These are phyloP conservation scores for Sicyos edulis DNA, from an alignment of 306 rosid species.

Conservation along the genomic window DNA sequence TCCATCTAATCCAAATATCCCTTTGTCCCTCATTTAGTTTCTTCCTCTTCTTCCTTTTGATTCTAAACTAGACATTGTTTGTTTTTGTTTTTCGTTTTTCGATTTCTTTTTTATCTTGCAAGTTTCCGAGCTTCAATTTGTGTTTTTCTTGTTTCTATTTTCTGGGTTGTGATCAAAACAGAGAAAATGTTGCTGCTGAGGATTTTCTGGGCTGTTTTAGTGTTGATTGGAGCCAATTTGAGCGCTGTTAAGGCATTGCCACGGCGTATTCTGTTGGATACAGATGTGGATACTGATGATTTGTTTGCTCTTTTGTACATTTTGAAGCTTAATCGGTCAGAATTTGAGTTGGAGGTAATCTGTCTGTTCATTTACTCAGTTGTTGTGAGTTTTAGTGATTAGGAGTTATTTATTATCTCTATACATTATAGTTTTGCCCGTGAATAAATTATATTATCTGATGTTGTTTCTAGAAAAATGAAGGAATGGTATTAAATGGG, in stretches of 20 bases:
- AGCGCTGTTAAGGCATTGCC: slow-evolving; percentile 37
- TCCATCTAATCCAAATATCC: not conserved
- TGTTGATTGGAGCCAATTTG: slow-evolving; percentile 27
- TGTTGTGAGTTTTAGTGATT: not conserved
- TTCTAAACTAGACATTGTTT: not conserved
- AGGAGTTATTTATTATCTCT: not conserved
- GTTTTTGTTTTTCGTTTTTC: not conserved
- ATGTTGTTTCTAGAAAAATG: not conserved
- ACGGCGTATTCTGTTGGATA: slow-evolving; percentile 72
- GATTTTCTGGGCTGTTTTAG: slow-evolving; percentile 30
- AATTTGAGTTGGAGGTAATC: slow-evolving; percentile 69
- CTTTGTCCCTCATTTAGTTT: not conserved
- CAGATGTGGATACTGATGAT: slow-evolving; percentile 87
- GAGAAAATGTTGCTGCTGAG: slow-evolving; percentile 40
- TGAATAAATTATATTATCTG: not conserved
- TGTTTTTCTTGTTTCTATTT: slow-evolving; percentile 8
- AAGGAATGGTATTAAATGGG: not conserved
- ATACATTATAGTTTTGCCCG: no score
- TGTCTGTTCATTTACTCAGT: not conserved
- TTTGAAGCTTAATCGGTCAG: slow-evolving; percentile 81
- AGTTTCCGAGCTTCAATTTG: slow-evolving; percentile 2
- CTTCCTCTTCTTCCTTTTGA: not conserved
- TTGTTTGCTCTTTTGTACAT: slow-evolving; percentile 71
- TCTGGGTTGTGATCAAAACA: slow-evolving; percentile 25
- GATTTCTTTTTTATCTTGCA: not conserved